Base-by-base conservation (phyloP, 768 basidiomycete genomes). In the Phaeolepiota aurea region DNA sequence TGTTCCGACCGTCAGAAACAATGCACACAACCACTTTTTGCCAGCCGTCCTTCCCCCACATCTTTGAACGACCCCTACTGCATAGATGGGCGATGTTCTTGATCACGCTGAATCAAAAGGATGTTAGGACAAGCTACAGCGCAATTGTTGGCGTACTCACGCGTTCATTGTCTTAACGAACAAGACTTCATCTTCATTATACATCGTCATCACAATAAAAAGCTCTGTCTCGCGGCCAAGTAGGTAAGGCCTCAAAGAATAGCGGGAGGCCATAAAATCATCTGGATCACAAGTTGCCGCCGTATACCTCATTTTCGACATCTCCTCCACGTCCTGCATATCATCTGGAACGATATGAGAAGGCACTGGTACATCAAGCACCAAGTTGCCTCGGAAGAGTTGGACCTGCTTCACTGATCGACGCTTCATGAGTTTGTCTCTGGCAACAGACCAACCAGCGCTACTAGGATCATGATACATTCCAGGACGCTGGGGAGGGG, bases 181-280 rank as follows among this genome's bases (percentile, higher is more conserved):
- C 19, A 87, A 66, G 5, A 80, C 66, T 54, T 88, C 85, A 54
- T 88, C 87, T 64, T 96, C 91, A 57, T 93, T 93, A 59, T 88
- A 88, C 89, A 94, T 93, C 32, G 91, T 94, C 79, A 94, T 87
- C 31, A 93, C 90, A 50, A 96, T 88, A 64, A 94, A 92, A 11
- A 96, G 71, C 61, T 94, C 92, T 5, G 91, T 94, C 40, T 81
- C 72, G 40, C 91, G 82, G 42, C 78, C 77, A 51, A 77, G 75
- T 1, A 91, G 71, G 58, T 81, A 91, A 3, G 79, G 89, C 16
- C 89, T 70, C 16, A 92, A 72, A 4, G 85, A 78, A 58, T 87
- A 89, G 45, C 80, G 78, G 34, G 70, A 76, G 20, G 72, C 58
- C 77, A 85, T 80, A 61, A 91, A 92, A 36, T 89, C 80, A 54